These are phyloP conservation scores for Podospora fimiseda DNA, from an alignment of 495 filamentous ascomycete genomes.

Conservation along the genomic window DNA sequence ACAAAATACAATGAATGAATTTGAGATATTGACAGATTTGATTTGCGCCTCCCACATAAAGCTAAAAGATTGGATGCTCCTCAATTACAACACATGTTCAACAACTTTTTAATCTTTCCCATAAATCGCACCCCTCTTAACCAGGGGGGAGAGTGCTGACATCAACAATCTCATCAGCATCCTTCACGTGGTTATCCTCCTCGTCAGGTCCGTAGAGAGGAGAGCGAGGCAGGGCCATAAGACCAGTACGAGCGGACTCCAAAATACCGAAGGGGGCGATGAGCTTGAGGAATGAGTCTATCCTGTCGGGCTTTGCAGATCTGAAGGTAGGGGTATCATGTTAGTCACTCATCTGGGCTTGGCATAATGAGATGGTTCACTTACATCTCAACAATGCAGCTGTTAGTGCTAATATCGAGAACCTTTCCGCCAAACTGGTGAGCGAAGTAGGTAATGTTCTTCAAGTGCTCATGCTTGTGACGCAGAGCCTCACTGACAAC, in stretches of 20 bases:
- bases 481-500: slow-evolving; percentile 79
- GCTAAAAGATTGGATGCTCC: neutral
- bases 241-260: slow-evolving; percentile 85
- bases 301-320: slow-evolving; percentile 85
- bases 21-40: too few species aligned
- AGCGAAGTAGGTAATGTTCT: slow-evolving; percentile 86
- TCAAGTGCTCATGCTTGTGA: slow-evolving; percentile 95
- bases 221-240: slow-evolving; percentile 94
- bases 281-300: slow-evolving; percentile 96
- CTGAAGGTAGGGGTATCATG: slow-evolving; percentile 36
- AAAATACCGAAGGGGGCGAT: slow-evolving; percentile 93
- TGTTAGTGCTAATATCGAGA: slow-evolving; percentile 93
- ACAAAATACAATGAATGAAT: slow-evolving; percentile 5
- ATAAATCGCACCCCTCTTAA: slow-evolving; percentile 41
- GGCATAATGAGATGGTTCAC: slow-evolving; percentile 28
- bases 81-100: neutral
- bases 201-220: slow-evolving; percentile 71
- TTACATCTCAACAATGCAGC: slow-evolving; percentile 96
- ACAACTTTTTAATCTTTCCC: neutral
- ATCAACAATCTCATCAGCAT: slow-evolving; percentile 87
- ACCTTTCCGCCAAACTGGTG: slow-evolving; percentile 98
- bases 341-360: slow-evolving; percentile 8
- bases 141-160: slow-evolving; percentile 88
- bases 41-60: too few species aligned
- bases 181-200: slow-evolving; percentile 72